Evolutionary conservation across 164 flowering plant genomes (phyloP), one percentile per base, ranked within the genome.

Genomic region (Dillenia turbinata): DNA sequence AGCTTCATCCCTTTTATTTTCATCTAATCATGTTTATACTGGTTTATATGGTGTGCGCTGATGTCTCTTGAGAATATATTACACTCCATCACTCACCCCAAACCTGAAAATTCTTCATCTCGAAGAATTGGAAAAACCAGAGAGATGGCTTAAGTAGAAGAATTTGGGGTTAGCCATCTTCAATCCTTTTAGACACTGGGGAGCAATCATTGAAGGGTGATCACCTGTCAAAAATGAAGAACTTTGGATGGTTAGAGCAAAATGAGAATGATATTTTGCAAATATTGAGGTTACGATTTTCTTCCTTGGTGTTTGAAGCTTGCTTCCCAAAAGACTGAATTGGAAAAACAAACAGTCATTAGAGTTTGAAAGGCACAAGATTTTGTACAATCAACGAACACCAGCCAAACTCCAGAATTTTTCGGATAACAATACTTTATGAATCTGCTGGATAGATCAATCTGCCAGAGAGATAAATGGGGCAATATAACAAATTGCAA

Each of bases 221-320:
- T 66, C 19, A 44, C 15, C 40, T 5, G 40, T 26, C 40, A 26
- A 26, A 12, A 59, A 19, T 2, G 47, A 47, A 59, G 70, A 60
- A n/a, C 9, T 60, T n/a, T 66, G 64, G 43, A 9, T 33, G 22
- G 1, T 46, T 1, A 10, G 47, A 46, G 15, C 16, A 40, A 44
- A 16, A 44, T 19, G 49, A 57, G 12, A n/a, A 54, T 15, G 3
- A 15, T 1, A 65, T 66, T 22, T 11, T 52, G 10, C 63, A 62
- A 1, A 19, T 43, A 4, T 44, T 66, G 12, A 19, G 16, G 64
- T 40, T 53, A 22, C 15, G 16, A 66, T 9, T 14, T 53, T 22
- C 19, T 66, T 19, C 64, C 70, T 9, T 46, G 24, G 26, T 24
- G 12, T 60, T 40, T 66, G 60, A 66, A 14, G 13, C 70, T 6